Percentiles rank a stretch among this genome's conserved stretches.
Conservation (phyloP, 306 rosid genomes). For the Ochetophila trinervis region DNA sequence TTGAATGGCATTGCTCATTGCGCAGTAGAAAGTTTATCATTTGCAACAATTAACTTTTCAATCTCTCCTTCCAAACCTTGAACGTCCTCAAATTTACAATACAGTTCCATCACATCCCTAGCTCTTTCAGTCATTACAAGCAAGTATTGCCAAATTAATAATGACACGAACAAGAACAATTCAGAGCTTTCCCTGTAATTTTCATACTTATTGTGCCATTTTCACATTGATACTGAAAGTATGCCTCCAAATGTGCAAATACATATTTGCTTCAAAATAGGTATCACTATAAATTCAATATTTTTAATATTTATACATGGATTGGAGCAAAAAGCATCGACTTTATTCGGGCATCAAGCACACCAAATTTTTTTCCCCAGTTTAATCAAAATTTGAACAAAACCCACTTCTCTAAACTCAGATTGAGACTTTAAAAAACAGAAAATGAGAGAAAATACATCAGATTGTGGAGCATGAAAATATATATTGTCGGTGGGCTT, state of each 20-base stretch:
- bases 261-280: too few species aligned
- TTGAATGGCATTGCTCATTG: not conserved
- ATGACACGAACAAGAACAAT: not conserved
- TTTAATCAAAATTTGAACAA: not conserved
- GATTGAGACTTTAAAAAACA: constrained; percentile 5
- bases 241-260: too few species aligned
- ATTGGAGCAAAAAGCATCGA: not conserved
- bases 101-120: constrained; percentile 6
- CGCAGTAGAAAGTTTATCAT: not conserved
- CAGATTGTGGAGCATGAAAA: not conserved
- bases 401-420: not conserved
- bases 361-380: constrained; percentile 2
- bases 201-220: not conserved
- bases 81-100: not conserved
- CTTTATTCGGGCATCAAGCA: not conserved
- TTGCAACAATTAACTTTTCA: not conserved
- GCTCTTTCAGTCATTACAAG: constrained; percentile 13
- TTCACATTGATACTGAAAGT: not conserved
- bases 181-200: constrained; percentile 1
- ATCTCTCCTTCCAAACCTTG: not conserved
- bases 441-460: constrained; percentile 10
- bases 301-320: not conserved
- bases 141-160: not conserved
- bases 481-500: not conserved
- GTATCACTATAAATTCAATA: not conserved